Evolutionary conservation across 2,329 filamentous ascomycete species (phyloP), one percentile per base, ranked within the genome.

Genomic region (Diaporthe citriasiana): DNA sequence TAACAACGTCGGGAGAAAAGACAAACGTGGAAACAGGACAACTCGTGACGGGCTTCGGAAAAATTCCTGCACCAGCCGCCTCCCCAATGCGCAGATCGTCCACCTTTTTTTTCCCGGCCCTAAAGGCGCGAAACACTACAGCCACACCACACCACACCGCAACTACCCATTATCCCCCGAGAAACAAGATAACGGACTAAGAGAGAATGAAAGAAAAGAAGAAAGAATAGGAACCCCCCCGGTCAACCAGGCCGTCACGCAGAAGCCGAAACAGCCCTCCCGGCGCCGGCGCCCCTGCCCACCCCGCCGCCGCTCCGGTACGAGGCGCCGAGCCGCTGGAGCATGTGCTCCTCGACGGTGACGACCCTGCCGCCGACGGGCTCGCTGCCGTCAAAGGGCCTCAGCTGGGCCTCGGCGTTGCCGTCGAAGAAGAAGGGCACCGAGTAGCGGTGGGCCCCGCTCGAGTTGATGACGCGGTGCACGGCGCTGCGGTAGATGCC

Each of bases 341-440:
- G 74, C 81, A 83, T 81, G 65, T 83, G 80, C 70, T 81, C 79
- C 72, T 81, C 81, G 0, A 78, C 79, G 9, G 81, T 83, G 27
- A 80, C 40, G 15, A 77, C 76, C 53, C 69, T 75, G 1, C 77
- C 78, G 12, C 75, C 78, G 19, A 73, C 65, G 8, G 78, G 78
- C 70, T 74, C 75, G 66, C 79, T 80, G 19, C 79, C 80, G 17
- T 82, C 81, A 22, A 83, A 77, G 1, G 82, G 82, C 4, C 75
- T 63, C 51, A 83, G 77, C 75, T 78, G 76, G 15, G 79, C 78
- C 68, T 89, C 86, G 8, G 87, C 81, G 79, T 89, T 89, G 6
- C 88, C 88, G 71, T 87, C 86, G 72, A 89, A 86, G 79, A 90
- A 90, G 69, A 90, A 86, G 0, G 88, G 87, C n/a, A 90, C 82